These are phyloP conservation scores for Penicillium pancosmium DNA, from an alignment of 495 filamentous ascomycete species.

Conservation along the genomic window DNA sequence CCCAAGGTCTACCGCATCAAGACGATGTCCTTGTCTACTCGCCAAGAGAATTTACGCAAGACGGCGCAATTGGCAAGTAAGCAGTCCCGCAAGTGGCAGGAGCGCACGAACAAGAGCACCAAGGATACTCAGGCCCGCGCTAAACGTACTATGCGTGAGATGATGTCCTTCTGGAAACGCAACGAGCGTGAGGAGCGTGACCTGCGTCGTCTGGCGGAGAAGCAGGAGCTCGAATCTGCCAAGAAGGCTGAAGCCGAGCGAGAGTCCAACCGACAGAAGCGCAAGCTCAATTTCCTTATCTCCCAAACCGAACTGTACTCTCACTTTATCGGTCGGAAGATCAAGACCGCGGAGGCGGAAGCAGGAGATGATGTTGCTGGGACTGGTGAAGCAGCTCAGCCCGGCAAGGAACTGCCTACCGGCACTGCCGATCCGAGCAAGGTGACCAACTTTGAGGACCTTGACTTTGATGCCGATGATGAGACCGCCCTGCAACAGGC, in stretches of 20 bases:
- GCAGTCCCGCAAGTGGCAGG: conserved; percentile 95
- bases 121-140: conserved; percentile 97
- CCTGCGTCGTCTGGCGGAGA: conserved; percentile 88
- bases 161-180: conserved; percentile 99
- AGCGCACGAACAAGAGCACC: conserved; percentile 94
- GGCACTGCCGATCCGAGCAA: conserved; percentile 63
- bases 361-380: conserved; percentile 74
- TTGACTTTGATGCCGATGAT: conserved; percentile 96
- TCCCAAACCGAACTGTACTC: conserved; percentile 98
- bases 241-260: conserved; percentile 96
- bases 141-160: conserved; percentile 98
- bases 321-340: conserved; percentile 99
- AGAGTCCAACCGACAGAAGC: conserved; percentile 94
- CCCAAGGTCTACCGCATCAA: conserved; percentile 89
- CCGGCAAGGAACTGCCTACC: conserved; percentile 55
- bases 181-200: conserved; percentile 98
- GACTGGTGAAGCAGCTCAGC: conserved; percentile 46
- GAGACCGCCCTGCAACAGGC: conserved; percentile 79
- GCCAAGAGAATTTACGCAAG: conserved; percentile 92
- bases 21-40: conserved; percentile 75
- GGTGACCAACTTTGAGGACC: conserved; percentile 88
- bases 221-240: conserved; percentile 93
- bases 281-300: conserved; percentile 99
- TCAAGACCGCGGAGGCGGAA: conserved; percentile 93
- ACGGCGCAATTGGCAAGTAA: conserved; percentile 96